Percentiles rank a stretch among this genome's conserved stretches.
Conservation (phyloP, 2,329 filamentous ascomycete species). For the Plectosphaerella sp. region DNA sequence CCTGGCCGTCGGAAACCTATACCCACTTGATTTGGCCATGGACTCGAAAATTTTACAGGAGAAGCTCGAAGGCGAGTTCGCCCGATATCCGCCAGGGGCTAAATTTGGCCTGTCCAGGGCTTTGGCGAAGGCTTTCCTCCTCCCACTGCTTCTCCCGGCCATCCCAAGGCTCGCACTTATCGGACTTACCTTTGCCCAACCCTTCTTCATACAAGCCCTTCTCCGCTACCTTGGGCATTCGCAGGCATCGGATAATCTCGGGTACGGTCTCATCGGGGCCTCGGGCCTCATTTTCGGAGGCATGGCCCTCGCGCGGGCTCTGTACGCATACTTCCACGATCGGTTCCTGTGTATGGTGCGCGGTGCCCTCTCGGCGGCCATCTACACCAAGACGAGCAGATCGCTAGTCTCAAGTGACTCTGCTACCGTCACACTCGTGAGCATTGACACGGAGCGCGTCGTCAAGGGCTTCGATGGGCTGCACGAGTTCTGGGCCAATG, state of each 20-base stretch:
- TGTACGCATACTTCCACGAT: slow-evolving; percentile 26
- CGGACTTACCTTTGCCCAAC: slow-evolving; percentile 36
- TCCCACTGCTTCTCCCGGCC: slow-evolving; percentile 27
- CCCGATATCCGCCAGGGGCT: slow-evolving; percentile 11
- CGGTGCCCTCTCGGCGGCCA: slow-evolving; percentile 19
- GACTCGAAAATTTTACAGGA: not conserved
- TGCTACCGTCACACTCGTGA: slow-evolving; percentile 32
- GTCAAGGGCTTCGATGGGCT: slow-evolving; percentile 19
- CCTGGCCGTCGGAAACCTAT: slow-evolving; percentile 22
- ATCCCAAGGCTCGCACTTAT: slow-evolving; percentile 30
- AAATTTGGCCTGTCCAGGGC: slow-evolving; percentile 22
- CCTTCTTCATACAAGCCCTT: slow-evolving; percentile 34
- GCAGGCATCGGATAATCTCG: slow-evolving; percentile 13
- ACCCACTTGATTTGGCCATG: slow-evolving; percentile 25
- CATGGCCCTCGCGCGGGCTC: slow-evolving; percentile 25
- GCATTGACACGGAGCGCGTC: slow-evolving; percentile 29
- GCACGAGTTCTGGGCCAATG: slow-evolving; percentile 30
- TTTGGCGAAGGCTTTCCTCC: slow-evolving; percentile 21
- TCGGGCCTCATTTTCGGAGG: slow-evolving; percentile 23
- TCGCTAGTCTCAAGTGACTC: slow-evolving; percentile 21
- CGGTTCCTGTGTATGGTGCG: slow-evolving; percentile 22
- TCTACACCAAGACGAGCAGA: slow-evolving; percentile 25
- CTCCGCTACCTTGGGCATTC: slow-evolving; percentile 25
- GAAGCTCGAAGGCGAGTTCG: slow-evolving; percentile 6
- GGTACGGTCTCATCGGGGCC: slow-evolving; percentile 28